These are phyloP conservation scores for Botrytis hyacinthi DNA, from an alignment of 2,329 filamentous ascomycete species.

Conservation along the genomic window DNA sequence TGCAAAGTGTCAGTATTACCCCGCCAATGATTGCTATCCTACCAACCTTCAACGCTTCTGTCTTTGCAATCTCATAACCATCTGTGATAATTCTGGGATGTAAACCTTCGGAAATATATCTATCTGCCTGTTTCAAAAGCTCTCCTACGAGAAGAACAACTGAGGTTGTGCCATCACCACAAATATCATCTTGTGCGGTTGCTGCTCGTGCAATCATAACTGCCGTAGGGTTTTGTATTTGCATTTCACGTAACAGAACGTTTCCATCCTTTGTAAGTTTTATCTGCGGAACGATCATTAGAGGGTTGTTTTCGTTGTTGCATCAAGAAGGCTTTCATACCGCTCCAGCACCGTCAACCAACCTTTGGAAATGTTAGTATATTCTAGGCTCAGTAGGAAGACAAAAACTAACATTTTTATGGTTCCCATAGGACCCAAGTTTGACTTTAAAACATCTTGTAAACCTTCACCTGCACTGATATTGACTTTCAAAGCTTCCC, in stretches of 20 bases:
- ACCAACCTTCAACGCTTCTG: slow-evolving; percentile 77
- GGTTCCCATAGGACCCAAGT: slow-evolving; percentile 88
- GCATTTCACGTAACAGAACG: slow-evolving; percentile 74
- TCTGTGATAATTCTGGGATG: slow-evolving; percentile 96
- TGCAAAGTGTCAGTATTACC: slow-evolving; percentile 40
- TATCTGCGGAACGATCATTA: slow-evolving; percentile 57
- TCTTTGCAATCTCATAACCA: slow-evolving; percentile 95
- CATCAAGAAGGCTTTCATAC: slow-evolving; percentile 44
- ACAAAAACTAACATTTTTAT: slow-evolving; percentile 77
- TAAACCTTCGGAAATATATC: slow-evolving; percentile 94
- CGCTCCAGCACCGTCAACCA: slow-evolving; percentile 68
- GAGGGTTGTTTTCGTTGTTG: slow-evolving; percentile 27
- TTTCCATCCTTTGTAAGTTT: slow-evolving; percentile 99
- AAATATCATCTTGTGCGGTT: slow-evolving; percentile 97
- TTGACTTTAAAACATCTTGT: slow-evolving; percentile 93
- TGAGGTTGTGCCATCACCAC: slow-evolving; percentile 94
- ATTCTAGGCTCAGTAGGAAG: neutral
- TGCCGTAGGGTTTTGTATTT: slow-evolving; percentile 98
- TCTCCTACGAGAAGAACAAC: slow-evolving; percentile 95
- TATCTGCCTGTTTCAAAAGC: slow-evolving; percentile 94
- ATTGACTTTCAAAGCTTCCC: slow-evolving; percentile 95
- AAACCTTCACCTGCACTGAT: slow-evolving; percentile 93
- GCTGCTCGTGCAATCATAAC: slow-evolving; percentile 81
- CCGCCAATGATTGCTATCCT: neutral
- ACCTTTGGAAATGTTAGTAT: slow-evolving; percentile 45